These are phyloP conservation scores for Chaetomium sp. DNA, from an alignment of 2,329 filamentous ascomycete species.

Conservation along the genomic window DNA sequence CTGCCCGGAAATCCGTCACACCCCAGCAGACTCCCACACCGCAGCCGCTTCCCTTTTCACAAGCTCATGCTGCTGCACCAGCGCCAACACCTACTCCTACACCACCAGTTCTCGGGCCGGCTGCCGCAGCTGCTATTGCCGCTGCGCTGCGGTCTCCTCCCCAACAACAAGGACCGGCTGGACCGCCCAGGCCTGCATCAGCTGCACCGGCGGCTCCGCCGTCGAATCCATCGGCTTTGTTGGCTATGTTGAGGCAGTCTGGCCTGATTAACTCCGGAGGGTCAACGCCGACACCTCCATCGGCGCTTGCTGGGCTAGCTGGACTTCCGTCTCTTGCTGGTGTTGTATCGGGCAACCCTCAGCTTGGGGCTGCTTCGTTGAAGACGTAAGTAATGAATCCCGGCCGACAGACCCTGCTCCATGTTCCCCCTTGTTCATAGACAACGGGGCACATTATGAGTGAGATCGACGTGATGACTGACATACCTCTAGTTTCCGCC, in stretches of 20 bases:
- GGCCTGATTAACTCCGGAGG: conserved; percentile 49
- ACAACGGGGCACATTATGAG: not conserved
- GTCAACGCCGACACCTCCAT: conserved; percentile 31
- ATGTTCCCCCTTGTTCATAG: not conserved
- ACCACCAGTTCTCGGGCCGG: conserved; percentile 27
- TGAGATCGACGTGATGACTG: not conserved
- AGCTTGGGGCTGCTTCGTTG: conserved; percentile 2
- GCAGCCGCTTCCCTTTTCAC: conserved; percentile 30
- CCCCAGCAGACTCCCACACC: conserved; percentile 38
- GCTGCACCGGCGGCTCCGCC: conserved; percentile 24
- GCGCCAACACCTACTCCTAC: conserved; percentile 14
- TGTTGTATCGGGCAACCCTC: not conserved
- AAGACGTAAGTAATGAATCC: conserved; percentile 9
- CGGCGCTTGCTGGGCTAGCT: conserved; percentile 15
- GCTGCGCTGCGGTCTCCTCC: not conserved
- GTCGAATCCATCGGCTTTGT: conserved; percentile 50
- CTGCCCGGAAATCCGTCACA: conserved; percentile 43
- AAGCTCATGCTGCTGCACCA: conserved; percentile 24
- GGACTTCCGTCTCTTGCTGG: conserved; percentile 16
- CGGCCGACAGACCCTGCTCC: no score
- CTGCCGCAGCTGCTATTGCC: conserved; percentile 8
- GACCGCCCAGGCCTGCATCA: not conserved
- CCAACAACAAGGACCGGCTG: not conserved
- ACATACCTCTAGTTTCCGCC: conserved; percentile 38
- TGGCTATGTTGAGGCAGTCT: conserved; percentile 62